Evolutionary conservation across 2,329 filamentous ascomycete species (phyloP).

Genomic region (Nannizziopsis barbatae): DNA sequence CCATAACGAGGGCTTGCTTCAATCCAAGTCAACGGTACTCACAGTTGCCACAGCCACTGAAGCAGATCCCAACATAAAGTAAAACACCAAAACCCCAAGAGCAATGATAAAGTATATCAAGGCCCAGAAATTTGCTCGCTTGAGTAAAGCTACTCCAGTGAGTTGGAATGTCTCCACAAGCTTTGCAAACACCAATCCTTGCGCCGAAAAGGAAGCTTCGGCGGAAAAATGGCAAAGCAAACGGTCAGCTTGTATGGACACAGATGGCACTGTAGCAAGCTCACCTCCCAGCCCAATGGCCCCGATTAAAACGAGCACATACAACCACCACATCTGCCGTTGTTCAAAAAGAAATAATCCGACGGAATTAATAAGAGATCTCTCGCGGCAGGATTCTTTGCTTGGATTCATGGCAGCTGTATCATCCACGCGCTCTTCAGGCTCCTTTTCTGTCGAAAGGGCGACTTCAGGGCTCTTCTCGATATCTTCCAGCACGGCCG

Average conservation of each 20-base stretch:
- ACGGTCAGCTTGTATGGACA: too few relatives aligned
- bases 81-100: conserved; percentile 36
- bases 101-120: conserved; percentile 49
- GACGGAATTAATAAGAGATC: conserved; percentile 17
- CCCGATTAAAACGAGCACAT: conserved; percentile 19
- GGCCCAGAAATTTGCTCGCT: conserved; percentile 41
- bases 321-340: conserved; percentile 23
- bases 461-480: conserved; percentile 3
- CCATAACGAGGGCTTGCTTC: too few relatives aligned
- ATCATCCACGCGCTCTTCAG: background rate
- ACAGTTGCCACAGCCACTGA: conserved; percentile 39
- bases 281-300: conserved; percentile 26
- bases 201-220: conserved; percentile 26
- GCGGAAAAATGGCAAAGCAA: too few relatives aligned
- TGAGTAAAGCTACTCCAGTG: conserved; percentile 28
- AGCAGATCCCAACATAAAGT: conserved; percentile 37
- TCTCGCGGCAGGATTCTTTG: conserved; percentile 7
- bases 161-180: conserved; percentile 40
- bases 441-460: conserved; percentile 2
- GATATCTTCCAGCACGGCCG: conserved; percentile 6
- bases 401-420: conserved; percentile 5
- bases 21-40: conserved; percentile 19
- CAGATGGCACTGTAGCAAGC: conserved; percentile 1
- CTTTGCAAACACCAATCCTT: conserved; percentile 39
- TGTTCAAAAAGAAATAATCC: conserved; percentile 27